These are phyloP conservation scores for Meyerozyma athensensis DNA, from an alignment of 1,139 yeast species.

Conservation along the genomic window DNA sequence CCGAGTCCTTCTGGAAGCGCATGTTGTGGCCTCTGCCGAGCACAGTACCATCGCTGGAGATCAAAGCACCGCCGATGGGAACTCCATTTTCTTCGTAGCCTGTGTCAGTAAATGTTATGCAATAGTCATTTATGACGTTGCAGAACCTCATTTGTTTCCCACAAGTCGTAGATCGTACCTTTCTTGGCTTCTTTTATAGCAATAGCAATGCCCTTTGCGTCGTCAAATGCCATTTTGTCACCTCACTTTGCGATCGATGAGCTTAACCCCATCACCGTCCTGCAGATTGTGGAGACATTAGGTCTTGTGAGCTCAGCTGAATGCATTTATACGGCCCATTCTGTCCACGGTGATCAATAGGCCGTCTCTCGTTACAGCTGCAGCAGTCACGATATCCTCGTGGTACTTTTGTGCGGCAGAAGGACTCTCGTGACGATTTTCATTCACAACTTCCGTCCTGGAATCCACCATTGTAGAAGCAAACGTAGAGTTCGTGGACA, in stretches of 20 bases:
- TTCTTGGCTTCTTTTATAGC: slow-evolving; percentile 70
- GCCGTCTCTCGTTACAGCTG: neutral
- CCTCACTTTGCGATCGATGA: neutral
- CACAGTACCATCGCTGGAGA: slow-evolving; percentile 71
- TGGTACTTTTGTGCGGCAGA: neutral
- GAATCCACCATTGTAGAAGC: neutral
- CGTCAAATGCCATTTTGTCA: slow-evolving; percentile 49
- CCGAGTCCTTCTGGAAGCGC: slow-evolving; percentile 75
- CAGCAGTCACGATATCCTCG: neutral
- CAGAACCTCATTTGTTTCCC: too few species aligned
- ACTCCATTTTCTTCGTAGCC: slow-evolving; percentile 83
- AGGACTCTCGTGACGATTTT: neutral
- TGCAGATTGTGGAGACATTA: neutral
- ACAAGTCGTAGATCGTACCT: too few species aligned
- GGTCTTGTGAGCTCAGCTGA: neutral
- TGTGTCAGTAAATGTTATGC: slow-evolving; percentile 10
- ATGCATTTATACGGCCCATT: neutral
- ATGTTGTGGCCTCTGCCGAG: slow-evolving; percentile 85
- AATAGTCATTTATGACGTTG: neutral
- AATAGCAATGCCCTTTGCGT: slow-evolving; percentile 57
- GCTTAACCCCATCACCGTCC: neutral
- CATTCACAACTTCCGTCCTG: slow-evolving; percentile 4
- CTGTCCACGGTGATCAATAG: neutral
- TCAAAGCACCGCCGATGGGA: slow-evolving; percentile 77
- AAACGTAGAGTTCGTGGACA: slow-evolving; percentile 2